Conservation (phyloP, 306 rosid species). For the Prosopis cineraria region DNA sequence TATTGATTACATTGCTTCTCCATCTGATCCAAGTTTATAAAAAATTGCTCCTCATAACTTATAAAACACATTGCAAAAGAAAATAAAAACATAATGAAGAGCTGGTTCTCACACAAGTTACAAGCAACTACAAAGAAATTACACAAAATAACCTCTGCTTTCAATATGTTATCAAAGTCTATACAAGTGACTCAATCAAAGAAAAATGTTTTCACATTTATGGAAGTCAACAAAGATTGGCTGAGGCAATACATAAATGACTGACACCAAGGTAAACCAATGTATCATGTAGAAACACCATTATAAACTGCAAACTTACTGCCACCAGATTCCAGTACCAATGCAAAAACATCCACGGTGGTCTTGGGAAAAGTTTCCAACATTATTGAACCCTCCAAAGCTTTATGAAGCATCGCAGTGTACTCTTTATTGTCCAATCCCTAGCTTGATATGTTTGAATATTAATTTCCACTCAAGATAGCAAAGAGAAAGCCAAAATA, state of each 20-base stretch:
- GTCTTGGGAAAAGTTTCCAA: conserved; percentile 92
- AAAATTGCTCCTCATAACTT: not conserved
- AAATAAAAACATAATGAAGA: not conserved
- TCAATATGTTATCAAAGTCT: conserved; percentile 14
- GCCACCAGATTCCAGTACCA: conserved; percentile 96
- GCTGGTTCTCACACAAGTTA: conserved; percentile 15
- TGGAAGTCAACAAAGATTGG: conserved; percentile 12
- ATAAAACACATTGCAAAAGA: not conserved
- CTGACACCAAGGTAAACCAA: conserved; percentile 6
- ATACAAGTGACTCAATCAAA: conserved; percentile 4
- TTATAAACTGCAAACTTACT: conserved; percentile 58
- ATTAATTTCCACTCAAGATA: conserved; percentile 31
- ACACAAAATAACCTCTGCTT: conserved; percentile 15
- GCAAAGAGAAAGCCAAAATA: not conserved
- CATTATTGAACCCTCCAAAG: conserved; percentile 92
- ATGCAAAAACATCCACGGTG: conserved; percentile 91
- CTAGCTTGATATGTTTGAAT: conserved; percentile 44
- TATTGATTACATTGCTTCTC: conserved; percentile 9
- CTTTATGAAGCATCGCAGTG: conserved; percentile 85
- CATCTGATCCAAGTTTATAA: conserved; percentile 25
- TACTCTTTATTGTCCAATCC: conserved; percentile 81
- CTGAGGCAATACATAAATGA: conserved; percentile 15
- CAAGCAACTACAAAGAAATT: not conserved
- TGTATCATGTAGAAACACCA: conserved; percentile 23
- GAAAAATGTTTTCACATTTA: conserved; percentile 1